Percentiles rank a stretch among this genome's conserved stretches.
These are phyloP conservation scores for Skeletonema costatum DNA, from an alignment of 108 stramenopile species.

Conservation along the genomic window DNA sequence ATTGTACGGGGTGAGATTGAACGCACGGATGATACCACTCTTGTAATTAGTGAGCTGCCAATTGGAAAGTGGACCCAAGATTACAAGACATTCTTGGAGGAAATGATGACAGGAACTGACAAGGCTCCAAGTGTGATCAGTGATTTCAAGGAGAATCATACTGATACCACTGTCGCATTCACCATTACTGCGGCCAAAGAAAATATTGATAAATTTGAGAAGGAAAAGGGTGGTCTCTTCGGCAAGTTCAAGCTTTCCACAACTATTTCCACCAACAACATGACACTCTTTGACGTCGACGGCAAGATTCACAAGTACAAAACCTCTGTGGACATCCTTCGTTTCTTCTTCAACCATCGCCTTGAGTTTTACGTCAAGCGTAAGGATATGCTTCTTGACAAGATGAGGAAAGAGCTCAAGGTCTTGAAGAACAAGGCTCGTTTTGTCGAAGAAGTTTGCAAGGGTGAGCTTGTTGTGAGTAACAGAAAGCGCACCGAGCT, in stretches of 20 bases:
- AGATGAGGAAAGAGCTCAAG: slow-evolving; percentile 68
- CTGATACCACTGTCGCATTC: slow-evolving; percentile 96
- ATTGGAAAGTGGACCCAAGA: slow-evolving; percentile 96
- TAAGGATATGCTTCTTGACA: slow-evolving; percentile 79
- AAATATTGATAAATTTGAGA: slow-evolving; percentile 84
- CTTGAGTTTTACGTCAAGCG: slow-evolving; percentile 90
- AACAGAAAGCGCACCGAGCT: slow-evolving; percentile 94
- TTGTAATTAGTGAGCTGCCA: slow-evolving; percentile 95
- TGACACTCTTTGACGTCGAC: slow-evolving; percentile 91
- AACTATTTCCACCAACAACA: slow-evolving; percentile 90
- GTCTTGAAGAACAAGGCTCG: slow-evolving; percentile 97
- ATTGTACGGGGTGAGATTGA: slow-evolving; percentile 76
- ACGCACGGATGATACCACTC: slow-evolving; percentile 77
- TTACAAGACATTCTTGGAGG: slow-evolving; percentile 92
- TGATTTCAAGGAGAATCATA: slow-evolving; percentile 98
- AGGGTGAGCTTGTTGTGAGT: slow-evolving; percentile 89
- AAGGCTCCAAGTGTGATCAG: slow-evolving; percentile 76
- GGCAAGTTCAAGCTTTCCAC: slow-evolving; percentile 95
- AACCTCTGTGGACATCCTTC: slow-evolving; percentile 75
- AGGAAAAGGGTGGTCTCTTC: slow-evolving; percentile 76
- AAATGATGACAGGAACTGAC: slow-evolving; percentile 55
- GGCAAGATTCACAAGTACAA: slow-evolving; percentile 86
- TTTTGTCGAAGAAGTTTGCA: slow-evolving; percentile 95
- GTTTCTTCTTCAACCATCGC: slow-evolving; percentile 86
- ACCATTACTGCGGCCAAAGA: slow-evolving; percentile 82